phyloP scores from a whole-genome alignment of 2,329 filamentous ascomycete genomes.

The Botrytis fabae region DNA sequence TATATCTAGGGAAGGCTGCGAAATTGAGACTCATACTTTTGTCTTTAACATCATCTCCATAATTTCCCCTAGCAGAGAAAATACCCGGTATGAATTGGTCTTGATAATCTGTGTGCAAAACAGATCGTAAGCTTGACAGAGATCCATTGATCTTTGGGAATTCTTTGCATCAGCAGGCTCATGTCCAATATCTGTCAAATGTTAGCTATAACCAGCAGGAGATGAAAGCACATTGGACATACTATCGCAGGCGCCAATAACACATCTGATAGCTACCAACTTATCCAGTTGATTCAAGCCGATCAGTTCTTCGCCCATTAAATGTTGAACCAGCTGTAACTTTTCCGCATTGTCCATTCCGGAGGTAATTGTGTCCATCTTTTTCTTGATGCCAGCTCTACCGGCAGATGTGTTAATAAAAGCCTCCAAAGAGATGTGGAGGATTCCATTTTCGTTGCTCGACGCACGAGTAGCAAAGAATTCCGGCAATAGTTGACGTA shows the following conservation, averaged over 20 bases:
- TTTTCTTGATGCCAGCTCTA: conserved; percentile 31
- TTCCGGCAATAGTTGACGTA: conserved; percentile 26
- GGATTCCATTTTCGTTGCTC: conserved; percentile 5
- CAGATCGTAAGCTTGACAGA: conserved; percentile 35
- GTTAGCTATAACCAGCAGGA: conserved; percentile 14
- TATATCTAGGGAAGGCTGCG: conserved; percentile 8
- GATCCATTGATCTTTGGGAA: conserved; percentile 26
- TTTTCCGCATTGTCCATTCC: conserved; percentile 31
- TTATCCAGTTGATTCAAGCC: conserved; percentile 32
- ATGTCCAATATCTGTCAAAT: conserved; percentile 29
- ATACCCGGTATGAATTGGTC: conserved; percentile 33
- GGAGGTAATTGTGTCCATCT: conserved; percentile 23
- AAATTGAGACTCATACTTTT: conserved; percentile 33
- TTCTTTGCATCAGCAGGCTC: conserved; percentile 23
- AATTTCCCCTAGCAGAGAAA: conserved; percentile 38
- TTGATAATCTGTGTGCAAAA: conserved; percentile 33
- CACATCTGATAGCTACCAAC: conserved; percentile 32
- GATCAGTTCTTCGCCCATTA: conserved; percentile 27
- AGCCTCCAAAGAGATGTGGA: conserved; percentile 17
- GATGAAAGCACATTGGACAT: conserved; percentile 13
- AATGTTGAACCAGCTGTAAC: conserved; percentile 30
- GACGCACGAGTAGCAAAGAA: conserved; percentile 31
- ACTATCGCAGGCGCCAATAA: conserved; percentile 38
- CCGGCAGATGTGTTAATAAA: conserved; percentile 31
- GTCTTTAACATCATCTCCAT: conserved; percentile 39